phyloP scores from a whole-genome alignment of 78 protist species.

The Bigelowiella natans region DNA sequence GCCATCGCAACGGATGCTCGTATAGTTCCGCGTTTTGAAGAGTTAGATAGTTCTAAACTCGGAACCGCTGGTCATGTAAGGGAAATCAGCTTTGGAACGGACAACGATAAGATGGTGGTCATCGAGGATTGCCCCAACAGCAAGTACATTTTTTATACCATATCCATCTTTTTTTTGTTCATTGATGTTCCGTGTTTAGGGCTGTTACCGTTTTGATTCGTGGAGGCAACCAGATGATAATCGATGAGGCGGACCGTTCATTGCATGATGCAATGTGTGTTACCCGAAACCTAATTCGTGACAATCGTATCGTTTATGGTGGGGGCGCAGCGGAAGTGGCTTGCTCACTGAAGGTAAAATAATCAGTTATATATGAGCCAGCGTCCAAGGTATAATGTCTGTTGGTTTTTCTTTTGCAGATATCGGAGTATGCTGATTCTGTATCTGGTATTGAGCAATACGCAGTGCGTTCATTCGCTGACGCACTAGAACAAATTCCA shows the following conservation, averaged over 20 bases:
- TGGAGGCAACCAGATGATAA: constrained; percentile 97
- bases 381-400: too few relatives aligned
- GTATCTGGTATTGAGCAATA: constrained; percentile 6
- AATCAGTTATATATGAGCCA: constrained; percentile 63
- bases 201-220: constrained; percentile 96
- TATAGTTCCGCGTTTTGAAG: constrained; percentile 98
- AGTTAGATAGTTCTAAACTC: constrained; percentile 89
- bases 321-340: constrained; percentile 96
- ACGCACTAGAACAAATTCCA: constrained; percentile 96
- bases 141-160: constrained; percentile 6
- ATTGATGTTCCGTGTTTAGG: neutral
- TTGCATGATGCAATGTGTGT: constrained; percentile 99
- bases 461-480: constrained; percentile 88
- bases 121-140: constrained; percentile 94
- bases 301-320: constrained; percentile 72
- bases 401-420: neutral
- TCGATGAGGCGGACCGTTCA: constrained; percentile 89
- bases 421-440: neutral
- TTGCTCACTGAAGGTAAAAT: constrained; percentile 65
- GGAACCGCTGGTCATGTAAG: constrained; percentile 86
- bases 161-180: neutral
- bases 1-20: constrained; percentile 99
- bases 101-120: constrained; percentile 82
- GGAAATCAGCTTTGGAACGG: constrained; percentile 92
- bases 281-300: constrained; percentile 93